phyloP scores from a whole-genome alignment of 108 stramenopile genomes.

The Nitzschia putrida region DNA sequence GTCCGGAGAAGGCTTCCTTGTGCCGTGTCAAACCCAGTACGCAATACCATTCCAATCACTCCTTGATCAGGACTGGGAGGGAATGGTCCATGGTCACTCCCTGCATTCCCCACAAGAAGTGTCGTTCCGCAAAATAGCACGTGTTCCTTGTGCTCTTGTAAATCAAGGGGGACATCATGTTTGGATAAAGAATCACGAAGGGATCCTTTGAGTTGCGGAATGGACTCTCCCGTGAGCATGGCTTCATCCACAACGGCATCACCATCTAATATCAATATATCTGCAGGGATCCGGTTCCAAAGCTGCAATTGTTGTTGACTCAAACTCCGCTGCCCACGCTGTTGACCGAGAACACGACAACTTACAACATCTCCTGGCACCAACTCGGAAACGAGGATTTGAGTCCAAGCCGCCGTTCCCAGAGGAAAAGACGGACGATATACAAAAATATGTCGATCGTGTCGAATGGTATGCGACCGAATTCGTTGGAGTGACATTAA shows the following conservation, averaged over 20 bases:
- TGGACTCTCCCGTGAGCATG: conserved; percentile 94
- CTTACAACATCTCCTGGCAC: conserved; percentile 93
- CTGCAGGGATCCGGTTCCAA: conserved; percentile 75
- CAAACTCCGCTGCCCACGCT: background rate
- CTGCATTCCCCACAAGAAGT: conserved; percentile 55
- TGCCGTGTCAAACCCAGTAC: conserved; percentile 93
- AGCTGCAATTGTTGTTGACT: conserved; percentile 43
- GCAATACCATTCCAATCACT: conserved; percentile 80
- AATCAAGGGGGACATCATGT: conserved; percentile 38
- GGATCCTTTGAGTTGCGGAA: conserved; percentile 89
- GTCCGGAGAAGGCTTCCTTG: conserved; percentile 94
- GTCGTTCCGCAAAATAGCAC: conserved; percentile 87
- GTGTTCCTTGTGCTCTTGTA: conserved; percentile 65
- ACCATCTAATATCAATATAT: conserved; percentile 87
- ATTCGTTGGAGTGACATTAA: conserved; percentile 77
- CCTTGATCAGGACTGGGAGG: conserved; percentile 84
- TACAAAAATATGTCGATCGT: conserved; percentile 27
- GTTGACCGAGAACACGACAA: conserved; percentile 23
- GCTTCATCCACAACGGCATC: conserved; percentile 95
- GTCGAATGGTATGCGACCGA: conserved; percentile 47
- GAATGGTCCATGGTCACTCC: conserved; percentile 16
- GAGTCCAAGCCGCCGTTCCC: conserved; percentile 54
- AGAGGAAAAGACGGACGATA: conserved; percentile 52
- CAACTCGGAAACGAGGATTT: conserved; percentile 63
- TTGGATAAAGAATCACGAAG: conserved; percentile 27